Percentiles rank a stretch among this genome's conserved stretches.
phyloP scores from a whole-genome alignment of 148 eudicot genomes.

The Pouteria glomerata region DNA sequence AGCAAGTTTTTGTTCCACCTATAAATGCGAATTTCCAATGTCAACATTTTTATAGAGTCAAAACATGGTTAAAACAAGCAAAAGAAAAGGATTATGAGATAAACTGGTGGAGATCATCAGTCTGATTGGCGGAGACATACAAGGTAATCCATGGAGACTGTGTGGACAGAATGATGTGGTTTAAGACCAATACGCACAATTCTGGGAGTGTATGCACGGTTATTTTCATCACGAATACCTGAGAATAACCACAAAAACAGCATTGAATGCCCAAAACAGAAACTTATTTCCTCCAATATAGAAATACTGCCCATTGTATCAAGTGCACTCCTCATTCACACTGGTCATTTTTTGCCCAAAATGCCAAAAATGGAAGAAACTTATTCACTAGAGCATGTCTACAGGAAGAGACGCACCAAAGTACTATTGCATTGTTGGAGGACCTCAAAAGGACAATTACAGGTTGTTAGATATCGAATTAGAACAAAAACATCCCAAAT shows the following conservation, averaged over 20 bases:
- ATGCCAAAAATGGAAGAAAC: background rate
- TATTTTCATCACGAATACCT: slow-evolving; percentile 97
- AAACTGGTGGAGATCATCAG: background rate
- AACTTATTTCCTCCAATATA: background rate
- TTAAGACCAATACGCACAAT: slow-evolving; percentile 95
- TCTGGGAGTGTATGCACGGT: slow-evolving; percentile 81
- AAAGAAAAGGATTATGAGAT: background rate
- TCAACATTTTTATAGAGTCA: background rate
- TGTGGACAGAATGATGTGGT: slow-evolving; percentile 83
- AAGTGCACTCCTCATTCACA: background rate
- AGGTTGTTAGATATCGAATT: no score
- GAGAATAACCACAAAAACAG: slow-evolving; percentile 22
- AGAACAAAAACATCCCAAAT: no score
- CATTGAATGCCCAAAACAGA: background rate
- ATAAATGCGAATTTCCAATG: slow-evolving; percentile 16
- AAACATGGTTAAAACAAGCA: background rate
- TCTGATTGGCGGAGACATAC: slow-evolving; percentile 32
- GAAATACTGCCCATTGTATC: background rate
- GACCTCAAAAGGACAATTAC: slow-evolving; percentile 4
- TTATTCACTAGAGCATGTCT: no score
- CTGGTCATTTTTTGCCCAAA: background rate
- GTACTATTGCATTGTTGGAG: background rate
- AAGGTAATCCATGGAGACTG: slow-evolving; percentile 94
- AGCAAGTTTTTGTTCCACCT: slow-evolving; percentile 90
- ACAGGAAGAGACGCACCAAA: background rate